Base-by-base conservation (phyloP, 805 yeast species). In the Metschnikowia corniflorae region DNA sequence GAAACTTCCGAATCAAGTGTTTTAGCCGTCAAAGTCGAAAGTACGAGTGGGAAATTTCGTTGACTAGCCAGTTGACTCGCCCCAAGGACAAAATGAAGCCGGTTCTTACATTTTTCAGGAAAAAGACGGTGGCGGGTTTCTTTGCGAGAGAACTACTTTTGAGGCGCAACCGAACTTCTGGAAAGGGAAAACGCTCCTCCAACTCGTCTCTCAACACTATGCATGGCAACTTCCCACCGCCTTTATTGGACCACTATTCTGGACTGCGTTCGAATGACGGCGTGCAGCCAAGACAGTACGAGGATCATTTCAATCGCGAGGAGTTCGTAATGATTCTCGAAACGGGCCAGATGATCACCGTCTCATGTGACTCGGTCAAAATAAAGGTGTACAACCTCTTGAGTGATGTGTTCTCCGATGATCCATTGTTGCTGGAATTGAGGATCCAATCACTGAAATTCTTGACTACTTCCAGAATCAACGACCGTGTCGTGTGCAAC, bases 381-480 rank as follows among this genome's bases (percentile, higher is more conserved):
- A 33, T 70, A 7, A 61, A 50, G n/a, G 59, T 38, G 3, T 42
- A 45, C 35, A 58, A 64, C 37, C 47, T 63, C 6, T 29, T 60
- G 8, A 45, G 43, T 6, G 41, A 52, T 8, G 41, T 54, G 0
- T 58, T 54, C 35, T 45, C 41, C 6, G 26, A 7, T 13, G 46
- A 41, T 3, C 26, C 30, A 2, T 28, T 14, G 2, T 43, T 16
- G n/a, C 14, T 8, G 5, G 18, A 16, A 6, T 28, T 46, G 18
- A 55, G 27, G 55, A 63, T 82, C n/a, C 63, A 67, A 1, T 65
- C 77, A 2, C 80, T 81, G 37, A 73, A 71, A 34, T 73, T 74
- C 42, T 55, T 86, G 8, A 54, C 71, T 2, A 80, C 94, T 0
- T 86, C 94, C 4, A 69, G 93, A 53, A 80, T 85, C 17, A 80